Evolutionary conservation across 179 eudicot species (phyloP).

Genomic region (Drosera spatulata): DNA sequence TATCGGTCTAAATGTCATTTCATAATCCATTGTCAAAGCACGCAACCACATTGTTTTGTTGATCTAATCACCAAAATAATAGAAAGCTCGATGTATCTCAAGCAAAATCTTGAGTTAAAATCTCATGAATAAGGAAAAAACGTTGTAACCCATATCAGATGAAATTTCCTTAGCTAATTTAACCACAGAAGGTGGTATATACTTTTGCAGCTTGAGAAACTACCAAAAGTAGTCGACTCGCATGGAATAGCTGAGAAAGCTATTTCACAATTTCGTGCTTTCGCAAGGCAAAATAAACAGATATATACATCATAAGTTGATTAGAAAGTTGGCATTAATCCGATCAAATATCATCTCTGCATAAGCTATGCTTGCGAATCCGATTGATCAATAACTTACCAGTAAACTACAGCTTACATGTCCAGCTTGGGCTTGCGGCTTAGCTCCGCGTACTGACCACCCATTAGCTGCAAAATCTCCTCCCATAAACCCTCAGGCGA

Average conservation of each 20-base stretch:
- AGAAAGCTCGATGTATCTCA: too few relatives aligned
- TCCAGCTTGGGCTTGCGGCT: conserved; percentile 96
- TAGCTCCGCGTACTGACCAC: conserved; percentile 88
- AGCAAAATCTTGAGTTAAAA: too few relatives aligned
- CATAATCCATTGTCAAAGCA: too few relatives aligned
- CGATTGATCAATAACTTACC: neutral
- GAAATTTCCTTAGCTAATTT: too few relatives aligned
- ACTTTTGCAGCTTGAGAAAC: neutral
- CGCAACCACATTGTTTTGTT: too few relatives aligned
- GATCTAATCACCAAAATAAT: too few relatives aligned
- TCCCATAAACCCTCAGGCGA: conserved; percentile 71
- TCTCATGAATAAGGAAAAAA: too few relatives aligned
- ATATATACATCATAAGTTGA: neutral
- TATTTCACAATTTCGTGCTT: neutral
- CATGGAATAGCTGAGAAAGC: too few relatives aligned
- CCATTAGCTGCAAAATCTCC: conserved; percentile 92
- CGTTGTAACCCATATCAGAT: too few relatives aligned
- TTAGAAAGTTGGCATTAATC: too few relatives aligned
- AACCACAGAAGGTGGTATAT: neutral
- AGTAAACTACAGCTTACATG: conserved; percentile 5
- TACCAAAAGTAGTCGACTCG: neutral
- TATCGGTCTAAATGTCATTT: too few relatives aligned
- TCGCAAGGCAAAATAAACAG: neutral
- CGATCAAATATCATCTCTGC: neutral
- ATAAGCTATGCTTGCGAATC: neutral